Conservation (phyloP, 306 rosid species). For the Clitoria ternatea region DNA sequence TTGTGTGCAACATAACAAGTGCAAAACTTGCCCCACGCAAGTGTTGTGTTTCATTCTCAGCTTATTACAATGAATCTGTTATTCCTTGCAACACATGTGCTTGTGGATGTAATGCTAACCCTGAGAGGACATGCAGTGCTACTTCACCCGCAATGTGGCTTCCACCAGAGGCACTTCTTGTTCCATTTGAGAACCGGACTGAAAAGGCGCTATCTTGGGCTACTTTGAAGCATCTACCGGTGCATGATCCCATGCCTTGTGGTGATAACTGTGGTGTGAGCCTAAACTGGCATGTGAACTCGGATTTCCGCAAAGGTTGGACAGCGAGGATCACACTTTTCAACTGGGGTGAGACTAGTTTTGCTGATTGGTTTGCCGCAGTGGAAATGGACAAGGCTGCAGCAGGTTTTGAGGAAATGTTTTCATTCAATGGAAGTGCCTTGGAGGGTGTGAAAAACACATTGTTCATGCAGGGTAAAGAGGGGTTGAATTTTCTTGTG, state of each 20-base stretch:
- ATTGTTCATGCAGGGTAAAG: constrained; percentile 75
- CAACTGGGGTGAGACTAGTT: constrained; percentile 76
- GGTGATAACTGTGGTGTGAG: constrained; percentile 90
- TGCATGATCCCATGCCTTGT: constrained; percentile 69
- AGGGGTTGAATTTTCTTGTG: constrained; percentile 73
- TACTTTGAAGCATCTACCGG: constrained; percentile 34
- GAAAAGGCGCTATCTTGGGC: constrained; percentile 67
- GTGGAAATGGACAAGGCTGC: constrained; percentile 73
- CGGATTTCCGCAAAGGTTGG: constrained; percentile 83
- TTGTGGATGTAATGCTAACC: constrained; percentile 64
- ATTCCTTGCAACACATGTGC: constrained; percentile 92
- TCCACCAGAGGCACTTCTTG: constrained; percentile 70
- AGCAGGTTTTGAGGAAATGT: constrained; percentile 71
- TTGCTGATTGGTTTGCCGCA: constrained; percentile 84
- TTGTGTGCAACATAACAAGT: constrained; percentile 77
- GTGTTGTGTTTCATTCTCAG: constrained; percentile 96
- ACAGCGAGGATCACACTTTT: constrained; percentile 80
- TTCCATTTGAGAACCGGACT: constrained; percentile 74
- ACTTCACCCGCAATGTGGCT: constrained; percentile 69
- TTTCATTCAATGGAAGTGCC: constrained; percentile 72
- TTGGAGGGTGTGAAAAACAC: constrained; percentile 44
- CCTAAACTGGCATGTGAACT: constrained; percentile 72
- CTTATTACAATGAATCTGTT: constrained; percentile 76
- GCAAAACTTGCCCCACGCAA: constrained; percentile 39
- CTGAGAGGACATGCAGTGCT: constrained; percentile 56